Evolutionary conservation across 768 basidiomycete species (phyloP), one percentile per base, ranked within the genome.

Genomic region (Boletus reticuloceps): DNA sequence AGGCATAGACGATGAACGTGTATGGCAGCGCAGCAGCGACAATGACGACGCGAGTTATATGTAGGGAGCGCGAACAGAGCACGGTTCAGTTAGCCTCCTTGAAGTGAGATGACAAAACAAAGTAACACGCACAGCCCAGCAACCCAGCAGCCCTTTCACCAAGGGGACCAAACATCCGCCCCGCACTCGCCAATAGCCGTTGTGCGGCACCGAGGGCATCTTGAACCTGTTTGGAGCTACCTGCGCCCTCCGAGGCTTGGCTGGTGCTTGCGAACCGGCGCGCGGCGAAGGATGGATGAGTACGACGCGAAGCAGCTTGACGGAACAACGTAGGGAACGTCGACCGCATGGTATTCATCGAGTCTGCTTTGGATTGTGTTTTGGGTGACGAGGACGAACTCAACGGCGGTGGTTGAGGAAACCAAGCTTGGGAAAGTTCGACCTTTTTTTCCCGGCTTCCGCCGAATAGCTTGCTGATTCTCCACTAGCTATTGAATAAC

Each of bases 141-240:
- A 84, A 58, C 46, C 77, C 76, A 1, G 82, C 83, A 50, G 81
- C 74, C 51, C 74, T 82, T 66, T 85, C 79, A 47, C 76, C 81
- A 37, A 80, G 64, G 20, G 79, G 78, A 1, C 79, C 80, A 1
- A 78, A 67, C 7, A 69, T 72, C 67, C 78, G 81, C 36, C 80
- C 75, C 6, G 79, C 77, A 42, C 69, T 70, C 58, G 79, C 79
- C 64, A 82, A 79, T 17, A 81, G 72, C 66, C 82, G 80, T 67
- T 85, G 84, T 10, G 81, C 85, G 42, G 73, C 70, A 47, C 79
- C 75, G 56, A 88, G 72, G 40, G 81, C 77, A 50, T 90, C 85
- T 71, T 88, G 83, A 7, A 87, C 85, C 69, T 86, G 88, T 75
- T 88, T 84, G 67, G 84, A 82, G 43, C 29, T 55, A 36, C 50